Base-by-base conservation (phyloP, 345 rosid genomes). In the Citrus mangshanensis region DNA sequence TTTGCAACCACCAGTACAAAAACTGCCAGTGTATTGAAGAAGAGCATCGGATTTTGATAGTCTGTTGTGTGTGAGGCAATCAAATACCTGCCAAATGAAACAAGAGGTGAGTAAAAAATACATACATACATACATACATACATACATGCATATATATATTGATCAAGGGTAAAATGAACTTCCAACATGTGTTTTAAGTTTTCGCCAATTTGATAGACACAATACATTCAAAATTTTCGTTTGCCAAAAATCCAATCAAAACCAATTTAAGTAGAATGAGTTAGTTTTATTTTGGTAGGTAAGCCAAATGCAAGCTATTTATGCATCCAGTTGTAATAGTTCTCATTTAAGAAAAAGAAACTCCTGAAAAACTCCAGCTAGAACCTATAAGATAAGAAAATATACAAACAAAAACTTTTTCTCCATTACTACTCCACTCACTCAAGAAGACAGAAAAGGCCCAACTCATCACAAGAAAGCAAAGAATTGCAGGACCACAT, bases 1-100 rank as follows among this genome's bases (percentile, higher is more conserved):
- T 93, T 93, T 0, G 97, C 97, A 6, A 91, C 87, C 16, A 93
- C 97, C 74, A 91, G 89, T 19, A 93, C 87, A 30, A 89, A 74
- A 24, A 91, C 92, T 7, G 94, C 97, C 51, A 90, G 75, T 0
- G 95, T 90, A 85, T 93, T 90, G 62, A 93, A 81, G 71, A 90
- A 85, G 8, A 93, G 92, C 97, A 93, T 90, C 1, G 97, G 97
- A 69, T 91, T 83, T 61, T 89, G 91, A 77, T 93, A 91, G 81
- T 91, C 93, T 8, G 95, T 91, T 14, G 95, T 93, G 84, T 93
- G 97, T 28, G 94, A 93, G 40, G 95, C 97, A 32, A 90, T 93
- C 85, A 93, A 86, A 79, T 91, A 91, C 88, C 97, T 93, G 86
- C 28, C 68, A 35, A 28, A 81, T 27, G 13, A 21, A 78, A 74